Percentiles rank a stretch among this genome's conserved stretches.
phyloP scores from a whole-genome alignment of 345 rosid species.

The Barbarea vulgaris region DNA sequence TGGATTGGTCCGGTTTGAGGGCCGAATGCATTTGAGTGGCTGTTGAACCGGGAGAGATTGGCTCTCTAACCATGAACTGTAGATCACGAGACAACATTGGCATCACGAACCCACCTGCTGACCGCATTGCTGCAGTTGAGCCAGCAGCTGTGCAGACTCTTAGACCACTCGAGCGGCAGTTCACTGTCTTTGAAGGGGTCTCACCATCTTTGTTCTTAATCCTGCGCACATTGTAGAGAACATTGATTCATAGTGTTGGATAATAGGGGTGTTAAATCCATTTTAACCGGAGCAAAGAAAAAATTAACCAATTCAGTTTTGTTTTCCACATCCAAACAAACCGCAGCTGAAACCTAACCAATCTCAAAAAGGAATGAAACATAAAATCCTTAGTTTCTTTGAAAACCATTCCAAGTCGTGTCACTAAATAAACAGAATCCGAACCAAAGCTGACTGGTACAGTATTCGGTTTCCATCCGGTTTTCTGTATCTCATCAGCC shows the following conservation, averaged over 20 bases:
- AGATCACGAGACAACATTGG: conserved; percentile 68
- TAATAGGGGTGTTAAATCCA: not conserved
- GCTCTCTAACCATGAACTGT: conserved; percentile 92
- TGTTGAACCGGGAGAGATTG: conserved; percentile 57
- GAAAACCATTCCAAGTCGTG: not conserved
- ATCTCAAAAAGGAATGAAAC: not conserved
- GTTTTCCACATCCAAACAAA: not conserved
- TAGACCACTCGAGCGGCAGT: conserved; percentile 87
- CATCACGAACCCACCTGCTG: conserved; percentile 86
- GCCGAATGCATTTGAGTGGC: conserved; percentile 64
- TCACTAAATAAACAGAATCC: not conserved
- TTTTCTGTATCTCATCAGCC: not conserved
- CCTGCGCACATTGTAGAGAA: conserved; percentile 44
- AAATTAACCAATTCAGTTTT: not conserved
- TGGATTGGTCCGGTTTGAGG: conserved; percentile 51
- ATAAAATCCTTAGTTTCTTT: not conserved
- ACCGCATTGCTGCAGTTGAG: conserved; percentile 89
- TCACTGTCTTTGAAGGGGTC: conserved; percentile 48
- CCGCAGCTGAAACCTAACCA: not conserved
- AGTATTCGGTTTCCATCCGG: not conserved
- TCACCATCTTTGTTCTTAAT: conserved; percentile 49
- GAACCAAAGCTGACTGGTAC: not conserved
- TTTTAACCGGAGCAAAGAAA: not conserved
- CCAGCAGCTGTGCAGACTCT: conserved; percentile 91
- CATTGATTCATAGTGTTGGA: not conserved